phyloP scores from a whole-genome alignment of 805 yeast species.

The Debaryomyces maramus region DNA sequence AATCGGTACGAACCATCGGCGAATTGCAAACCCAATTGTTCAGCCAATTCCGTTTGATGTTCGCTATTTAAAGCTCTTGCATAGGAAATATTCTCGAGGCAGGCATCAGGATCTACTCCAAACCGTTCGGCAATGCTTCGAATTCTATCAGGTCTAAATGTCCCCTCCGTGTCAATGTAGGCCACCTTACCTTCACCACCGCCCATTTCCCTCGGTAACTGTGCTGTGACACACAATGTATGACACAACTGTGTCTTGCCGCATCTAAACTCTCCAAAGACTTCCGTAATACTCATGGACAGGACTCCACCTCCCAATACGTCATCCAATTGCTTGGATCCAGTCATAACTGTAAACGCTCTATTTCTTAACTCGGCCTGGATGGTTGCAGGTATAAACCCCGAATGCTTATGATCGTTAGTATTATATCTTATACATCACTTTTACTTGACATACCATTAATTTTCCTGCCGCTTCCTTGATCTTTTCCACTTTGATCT shows the following conservation, averaged over 20 bases:
- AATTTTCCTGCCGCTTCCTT: slow-evolving; percentile 16
- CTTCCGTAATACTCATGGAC: slow-evolving; percentile 18
- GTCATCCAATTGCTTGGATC: slow-evolving; percentile 17
- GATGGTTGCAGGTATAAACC: slow-evolving; percentile 15
- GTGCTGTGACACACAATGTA: slow-evolving; percentile 17
- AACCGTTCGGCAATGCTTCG: slow-evolving; percentile 16
- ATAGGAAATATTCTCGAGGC: slow-evolving; percentile 16
- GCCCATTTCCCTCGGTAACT: slow-evolving; percentile 16
- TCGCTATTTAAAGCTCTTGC: slow-evolving; percentile 18
- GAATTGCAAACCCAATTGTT: slow-evolving; percentile 14
- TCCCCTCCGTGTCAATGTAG: slow-evolving; percentile 18
- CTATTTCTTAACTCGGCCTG: slow-evolving; percentile 15
- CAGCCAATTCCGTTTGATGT: slow-evolving; percentile 16
- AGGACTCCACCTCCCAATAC: slow-evolving; percentile 17
- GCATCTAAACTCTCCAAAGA: slow-evolving; percentile 19
- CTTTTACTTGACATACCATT: slow-evolving; percentile 12
- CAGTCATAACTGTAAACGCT: slow-evolving; percentile 12
- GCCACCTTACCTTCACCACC: slow-evolving; percentile 20
- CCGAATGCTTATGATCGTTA: slow-evolving; percentile 10
- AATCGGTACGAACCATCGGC: slow-evolving; percentile 15
- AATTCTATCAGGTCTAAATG: slow-evolving; percentile 18
- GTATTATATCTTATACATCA: neutral
- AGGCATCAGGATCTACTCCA: slow-evolving; percentile 15
- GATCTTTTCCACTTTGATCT: slow-evolving; percentile 15
- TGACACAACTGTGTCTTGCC: slow-evolving; percentile 20